phyloP scores from a whole-genome alignment of 106 monocot species.

The Dendrobium catenatum region DNA sequence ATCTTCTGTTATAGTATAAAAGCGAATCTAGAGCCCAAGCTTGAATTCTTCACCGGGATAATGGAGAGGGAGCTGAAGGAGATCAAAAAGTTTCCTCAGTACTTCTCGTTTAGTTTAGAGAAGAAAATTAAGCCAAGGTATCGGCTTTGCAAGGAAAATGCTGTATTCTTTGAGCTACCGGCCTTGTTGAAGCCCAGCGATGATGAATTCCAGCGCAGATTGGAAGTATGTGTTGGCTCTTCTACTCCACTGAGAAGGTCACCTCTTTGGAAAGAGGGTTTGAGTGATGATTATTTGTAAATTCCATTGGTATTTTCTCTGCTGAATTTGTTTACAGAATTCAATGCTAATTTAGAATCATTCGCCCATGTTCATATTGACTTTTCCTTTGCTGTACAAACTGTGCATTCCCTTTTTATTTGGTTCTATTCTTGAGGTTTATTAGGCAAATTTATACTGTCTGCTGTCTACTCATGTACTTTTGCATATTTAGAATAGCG shows the following conservation, averaged over 20 bases:
- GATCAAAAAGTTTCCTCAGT: constrained; percentile 69
- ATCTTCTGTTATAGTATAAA: constrained; percentile 70
- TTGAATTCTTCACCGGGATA: constrained; percentile 35
- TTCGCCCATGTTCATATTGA: not conserved
- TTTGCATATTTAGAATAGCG: no score
- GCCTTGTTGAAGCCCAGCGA: constrained; percentile 58
- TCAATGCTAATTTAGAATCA: not conserved
- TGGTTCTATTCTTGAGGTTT: not conserved
- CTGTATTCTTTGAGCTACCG: constrained; percentile 42
- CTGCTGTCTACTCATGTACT: not conserved
- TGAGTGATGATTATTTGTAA: constrained; percentile 18
- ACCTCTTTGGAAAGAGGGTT: constrained; percentile 41
- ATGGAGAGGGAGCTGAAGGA: constrained; percentile 67
- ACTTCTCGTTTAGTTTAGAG: constrained; percentile 75
- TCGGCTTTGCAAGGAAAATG: constrained; percentile 33
- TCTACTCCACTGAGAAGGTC: constrained; percentile 51
- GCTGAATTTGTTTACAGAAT: not conserved
- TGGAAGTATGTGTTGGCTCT: constrained; percentile 47
- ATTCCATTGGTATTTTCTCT: not conserved
- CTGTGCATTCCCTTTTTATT: not conserved
- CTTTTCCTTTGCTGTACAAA: not conserved
- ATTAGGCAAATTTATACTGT: not conserved
- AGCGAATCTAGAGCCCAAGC: constrained; percentile 63
- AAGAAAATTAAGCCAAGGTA: constrained; percentile 64
- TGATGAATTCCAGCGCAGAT: constrained; percentile 32